Conservation (phyloP, 2,329 filamentous ascomycete species). For the Tolypocladium ophioglossoides region DNA sequence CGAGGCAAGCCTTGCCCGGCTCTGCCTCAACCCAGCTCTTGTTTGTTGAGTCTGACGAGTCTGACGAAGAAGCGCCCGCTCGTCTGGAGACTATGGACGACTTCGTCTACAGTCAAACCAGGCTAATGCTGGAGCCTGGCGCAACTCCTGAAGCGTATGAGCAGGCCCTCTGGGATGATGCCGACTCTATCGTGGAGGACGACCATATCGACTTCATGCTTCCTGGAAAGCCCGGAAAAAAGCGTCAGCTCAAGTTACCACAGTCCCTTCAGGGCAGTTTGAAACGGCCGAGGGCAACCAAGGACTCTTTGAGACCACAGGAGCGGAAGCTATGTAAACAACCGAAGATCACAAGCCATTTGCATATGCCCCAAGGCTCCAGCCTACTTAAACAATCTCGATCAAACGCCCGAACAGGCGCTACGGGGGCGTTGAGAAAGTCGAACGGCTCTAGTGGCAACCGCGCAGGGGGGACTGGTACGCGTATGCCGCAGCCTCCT, state of each 20-base stretch:
- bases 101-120: constrained; percentile 15
- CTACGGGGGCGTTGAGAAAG: constrained; percentile 2
- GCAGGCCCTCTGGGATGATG: constrained; percentile 14
- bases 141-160: constrained; percentile 1
- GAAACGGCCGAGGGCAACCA: constrained; percentile 14
- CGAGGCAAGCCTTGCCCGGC: constrained; percentile 21
- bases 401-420: not conserved
- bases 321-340: constrained; percentile 13
- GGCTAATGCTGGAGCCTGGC: constrained; percentile 10
- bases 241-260: constrained; percentile 23
- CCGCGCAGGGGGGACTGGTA: constrained; percentile 1
- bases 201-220: constrained; percentile 42
- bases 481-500: constrained; percentile 22
- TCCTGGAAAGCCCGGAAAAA: constrained; percentile 26
- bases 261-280: constrained; percentile 13
- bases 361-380: constrained; percentile 3
- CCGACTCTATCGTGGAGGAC: constrained; percentile 35
- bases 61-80: constrained; percentile 26
- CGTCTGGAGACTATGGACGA: constrained; percentile 11
- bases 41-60: constrained; percentile 35
- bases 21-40: constrained; percentile 22
- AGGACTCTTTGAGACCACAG: constrained; percentile 10
- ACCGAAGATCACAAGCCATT: constrained; percentile 20
- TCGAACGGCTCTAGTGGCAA: constrained; percentile 6
- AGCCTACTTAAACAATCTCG: not conserved